Evolutionary conservation across 176 grass and related monocot genomes (phyloP), one percentile per base, ranked within the genome.

Genomic region (Juncus inflexus): DNA sequence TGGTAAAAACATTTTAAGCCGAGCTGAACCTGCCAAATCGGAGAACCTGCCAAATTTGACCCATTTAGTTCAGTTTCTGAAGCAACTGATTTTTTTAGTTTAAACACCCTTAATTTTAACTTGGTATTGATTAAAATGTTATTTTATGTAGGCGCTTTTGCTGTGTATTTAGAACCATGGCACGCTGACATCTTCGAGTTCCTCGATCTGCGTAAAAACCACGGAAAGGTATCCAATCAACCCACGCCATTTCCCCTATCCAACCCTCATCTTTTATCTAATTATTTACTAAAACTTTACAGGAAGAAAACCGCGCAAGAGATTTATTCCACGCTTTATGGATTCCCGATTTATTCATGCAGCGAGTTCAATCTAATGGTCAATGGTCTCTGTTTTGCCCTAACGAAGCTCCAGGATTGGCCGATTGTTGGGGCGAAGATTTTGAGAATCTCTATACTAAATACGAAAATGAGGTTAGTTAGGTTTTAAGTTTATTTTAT

Each of bases 371-470:
- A 66, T 84, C 54, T 78, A 90, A 99, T 5, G 78, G 84, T 35
- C 72, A 92, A 38, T 99, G 95, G 95, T 99, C 95, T 39, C 63
- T 99, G 43, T 99, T 99, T 90, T 99, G 95, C 77, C 95, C 95
- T 12, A 85, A 85, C 84, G 95, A 99, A 83, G 83, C 95, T 85
- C 89, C 95, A 11, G 95, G 95, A 19, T 80, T 99, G 68, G 85
- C 95, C 73, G 89, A 99, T 64, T 99, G 68, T 66, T 99, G 95
- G 95, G 95, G 95, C 0, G 69, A 86, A 7, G 74, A 94, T 63
- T 99, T 99, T 70, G 85, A 99, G 61, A 75, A 78, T 6, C 77
- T 99, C 65, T 99, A 99, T 50, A 67, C 50, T 49, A 99, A 80
- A 83, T 94, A 99, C 61, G 95, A 99, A 42, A 75, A 28, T 28